phyloP scores from a whole-genome alignment of 2,329 filamentous ascomycete genomes.

The Microcyclospora tardicrescens region DNA sequence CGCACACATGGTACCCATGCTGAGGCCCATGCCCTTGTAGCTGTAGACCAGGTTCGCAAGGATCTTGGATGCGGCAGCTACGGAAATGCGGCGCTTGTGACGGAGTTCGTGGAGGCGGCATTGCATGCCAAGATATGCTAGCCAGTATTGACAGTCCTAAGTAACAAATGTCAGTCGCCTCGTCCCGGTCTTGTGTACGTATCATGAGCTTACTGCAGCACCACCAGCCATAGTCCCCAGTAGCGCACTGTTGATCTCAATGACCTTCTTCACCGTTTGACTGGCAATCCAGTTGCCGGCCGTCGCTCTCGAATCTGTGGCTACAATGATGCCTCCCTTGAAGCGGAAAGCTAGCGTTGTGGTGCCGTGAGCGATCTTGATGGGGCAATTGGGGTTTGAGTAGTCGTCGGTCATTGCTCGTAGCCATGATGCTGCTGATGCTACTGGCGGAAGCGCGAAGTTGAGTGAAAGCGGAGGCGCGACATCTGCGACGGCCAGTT shows the following conservation, averaged over 20 bases:
- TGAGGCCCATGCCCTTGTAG: conserved; percentile 97
- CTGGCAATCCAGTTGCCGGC: conserved; percentile 98
- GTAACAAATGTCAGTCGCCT: conserved; percentile 6
- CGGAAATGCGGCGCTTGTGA: conserved; percentile 96
- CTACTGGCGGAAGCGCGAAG: conserved; percentile 88
- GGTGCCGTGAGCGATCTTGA: conserved; percentile 98
- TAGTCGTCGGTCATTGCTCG: conserved; percentile 95
- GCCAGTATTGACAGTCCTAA: conserved; percentile 99
- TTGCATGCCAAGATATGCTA: conserved; percentile 97
- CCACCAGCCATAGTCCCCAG: conserved; percentile 97
- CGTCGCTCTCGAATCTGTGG: conserved; percentile 92
- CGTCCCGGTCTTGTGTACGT: background rate
- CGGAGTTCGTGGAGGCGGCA: conserved; percentile 98
- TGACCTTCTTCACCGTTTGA: conserved; percentile 99
- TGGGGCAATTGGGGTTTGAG: conserved; percentile 90
- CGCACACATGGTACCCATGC: conserved; percentile 99
- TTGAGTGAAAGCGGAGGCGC: conserved; percentile 72
- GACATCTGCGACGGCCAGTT: conserved; percentile 57
- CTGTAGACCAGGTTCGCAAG: conserved; percentile 95
- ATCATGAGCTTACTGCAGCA: conserved; percentile 54
- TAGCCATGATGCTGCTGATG: conserved; percentile 84
- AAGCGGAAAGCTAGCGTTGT: conserved; percentile 97
- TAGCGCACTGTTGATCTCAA: conserved; percentile 90
- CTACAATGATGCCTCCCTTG: conserved; percentile 95
- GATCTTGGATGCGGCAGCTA: conserved; percentile 95